phyloP scores from a whole-genome alignment of 768 basidiomycete species.

The Boletus rubropictus region DNA sequence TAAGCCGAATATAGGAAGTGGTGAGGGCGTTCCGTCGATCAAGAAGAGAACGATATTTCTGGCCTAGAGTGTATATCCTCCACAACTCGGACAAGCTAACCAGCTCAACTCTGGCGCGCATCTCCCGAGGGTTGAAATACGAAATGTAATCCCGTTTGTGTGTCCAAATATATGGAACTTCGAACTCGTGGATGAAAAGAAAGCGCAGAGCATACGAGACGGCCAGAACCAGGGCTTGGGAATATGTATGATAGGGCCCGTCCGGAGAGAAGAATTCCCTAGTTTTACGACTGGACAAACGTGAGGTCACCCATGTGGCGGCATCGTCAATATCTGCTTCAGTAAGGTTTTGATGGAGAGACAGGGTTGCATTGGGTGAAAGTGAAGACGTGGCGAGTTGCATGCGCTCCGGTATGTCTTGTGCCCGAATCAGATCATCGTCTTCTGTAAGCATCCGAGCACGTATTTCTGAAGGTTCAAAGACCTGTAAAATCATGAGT shows the following conservation, averaged over 20 bases:
- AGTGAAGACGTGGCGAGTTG: conserved; percentile 83
- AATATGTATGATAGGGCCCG: conserved; percentile 55
- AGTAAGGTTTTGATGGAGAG: conserved; percentile 56
- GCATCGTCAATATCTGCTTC: conserved; percentile 75
- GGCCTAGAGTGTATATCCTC: conserved; percentile 84
- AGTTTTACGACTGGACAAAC: conserved; percentile 65
- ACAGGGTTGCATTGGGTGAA: conserved; percentile 57
- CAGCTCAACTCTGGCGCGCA: conserved; percentile 60
- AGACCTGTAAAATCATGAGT: conserved; percentile 55
- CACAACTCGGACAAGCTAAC: conserved; percentile 79
- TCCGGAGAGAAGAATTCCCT: conserved; percentile 66
- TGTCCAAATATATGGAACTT: conserved; percentile 93
- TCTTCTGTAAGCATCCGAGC: conserved; percentile 86
- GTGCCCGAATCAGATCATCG: conserved; percentile 85
- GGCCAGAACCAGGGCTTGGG: conserved; percentile 66
- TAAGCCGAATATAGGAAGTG: conserved; percentile 62
- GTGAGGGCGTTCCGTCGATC: conserved; percentile 64
- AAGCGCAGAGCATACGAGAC: conserved; percentile 75
- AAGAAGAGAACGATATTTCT: conserved; percentile 81
- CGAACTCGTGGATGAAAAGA: conserved; percentile 82
- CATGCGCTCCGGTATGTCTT: conserved; percentile 94
- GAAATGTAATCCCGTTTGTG: conserved; percentile 90
- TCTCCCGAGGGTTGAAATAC: conserved; percentile 66
- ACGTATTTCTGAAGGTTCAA: conserved; percentile 94
- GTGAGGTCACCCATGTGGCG: conserved; percentile 82